Percentiles rank a stretch among this genome's conserved stretches.
Conservation (phyloP, 2,329 filamentous ascomycete genomes). For the Huntiella savannae region DNA sequence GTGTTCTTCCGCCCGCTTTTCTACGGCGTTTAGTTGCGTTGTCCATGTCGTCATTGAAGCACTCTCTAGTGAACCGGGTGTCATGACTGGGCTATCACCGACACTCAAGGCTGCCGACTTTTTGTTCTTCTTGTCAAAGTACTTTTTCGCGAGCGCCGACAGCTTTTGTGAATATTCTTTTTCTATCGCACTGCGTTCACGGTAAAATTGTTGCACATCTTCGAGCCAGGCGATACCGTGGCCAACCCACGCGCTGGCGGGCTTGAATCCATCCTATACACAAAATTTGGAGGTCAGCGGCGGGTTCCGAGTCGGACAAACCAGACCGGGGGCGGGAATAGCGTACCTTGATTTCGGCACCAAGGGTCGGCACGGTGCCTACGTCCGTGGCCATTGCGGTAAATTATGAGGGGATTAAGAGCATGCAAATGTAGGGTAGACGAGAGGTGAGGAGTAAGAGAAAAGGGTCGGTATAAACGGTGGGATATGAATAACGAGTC, state of each 20-base stretch:
- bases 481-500: neutral
- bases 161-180: constrained; percentile 92
- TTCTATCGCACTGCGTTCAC: constrained; percentile 81
- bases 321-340: neutral
- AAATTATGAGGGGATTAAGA: constrained; percentile 7
- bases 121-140: constrained; percentile 89
- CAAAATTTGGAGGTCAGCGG: neutral
- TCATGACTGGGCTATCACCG: constrained; percentile 80
- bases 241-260: constrained; percentile 78
- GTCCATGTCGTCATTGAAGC: constrained; percentile 95
- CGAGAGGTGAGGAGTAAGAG: constrained; percentile 3
- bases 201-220: constrained; percentile 93
- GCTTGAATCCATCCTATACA: constrained; percentile 79
- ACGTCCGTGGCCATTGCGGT: constrained; percentile 51
- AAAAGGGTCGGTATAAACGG: constrained; percentile 4
- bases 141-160: constrained; percentile 75
- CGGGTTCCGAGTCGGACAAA: too few species aligned
- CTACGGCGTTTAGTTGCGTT: constrained; percentile 77
- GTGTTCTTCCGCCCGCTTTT: constrained; percentile 73
- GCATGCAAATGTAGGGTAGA: constrained; percentile 4
- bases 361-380: constrained; percentile 71
- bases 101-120: constrained; percentile 79
- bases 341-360: constrained; percentile 76
- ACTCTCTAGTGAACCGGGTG: constrained; percentile 84
- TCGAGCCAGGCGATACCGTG: constrained; percentile 89